Base-by-base conservation (phyloP, 1,139 yeast species). In the Citeromyces siamensis region DNA sequence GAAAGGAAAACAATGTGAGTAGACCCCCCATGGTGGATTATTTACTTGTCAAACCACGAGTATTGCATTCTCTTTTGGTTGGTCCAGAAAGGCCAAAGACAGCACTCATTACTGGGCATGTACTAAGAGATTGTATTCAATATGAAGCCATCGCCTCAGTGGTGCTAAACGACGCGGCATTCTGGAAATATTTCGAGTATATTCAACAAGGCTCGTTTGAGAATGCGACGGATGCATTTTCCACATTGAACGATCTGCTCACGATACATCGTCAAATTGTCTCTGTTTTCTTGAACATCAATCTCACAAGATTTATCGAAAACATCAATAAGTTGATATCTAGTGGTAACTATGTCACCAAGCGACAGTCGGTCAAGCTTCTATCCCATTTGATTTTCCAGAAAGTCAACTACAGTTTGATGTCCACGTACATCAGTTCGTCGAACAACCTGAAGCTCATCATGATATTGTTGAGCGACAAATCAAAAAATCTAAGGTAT, bases 21-120 rank as follows among this genome's bases (percentile, higher is more conserved):
- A 69, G 84, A 46, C 72, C 80, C 17, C 95, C 95, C 19, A 85
- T 95, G 1, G 90, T 85, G 14, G 96, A 88, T 49, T 84, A 86
- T 53, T 58, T 90, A 35, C 59, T 79, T 16, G 62, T 71, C 21
- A 71, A 75, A 42, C 88, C 93, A 3, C 75, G 74, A 40, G 71
- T 84, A 7, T 56, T 90, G 33, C 63, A 67, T 22, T 50, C 71
- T 32, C 66, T 90, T 43, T 61, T 88, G 45, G 67, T 68, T 41
- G 83, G 85, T 7, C 86, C 80, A 9, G 94, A 84, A 45, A 53
- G 65, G 34, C 68, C 73, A 3, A 95, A 86, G 39, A 66, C 74
- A 21, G 90, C 90, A 17, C 61, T 85, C 33, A 71, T 78, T 31
- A 69, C 82, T 18, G 95, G 96, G 2, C 71, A 75, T 39, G 84